Percentiles rank a stretch among this genome's conserved stretches.
phyloP scores from a whole-genome alignment of 2,329 filamentous ascomycete species.

The Fusarium luffae region DNA sequence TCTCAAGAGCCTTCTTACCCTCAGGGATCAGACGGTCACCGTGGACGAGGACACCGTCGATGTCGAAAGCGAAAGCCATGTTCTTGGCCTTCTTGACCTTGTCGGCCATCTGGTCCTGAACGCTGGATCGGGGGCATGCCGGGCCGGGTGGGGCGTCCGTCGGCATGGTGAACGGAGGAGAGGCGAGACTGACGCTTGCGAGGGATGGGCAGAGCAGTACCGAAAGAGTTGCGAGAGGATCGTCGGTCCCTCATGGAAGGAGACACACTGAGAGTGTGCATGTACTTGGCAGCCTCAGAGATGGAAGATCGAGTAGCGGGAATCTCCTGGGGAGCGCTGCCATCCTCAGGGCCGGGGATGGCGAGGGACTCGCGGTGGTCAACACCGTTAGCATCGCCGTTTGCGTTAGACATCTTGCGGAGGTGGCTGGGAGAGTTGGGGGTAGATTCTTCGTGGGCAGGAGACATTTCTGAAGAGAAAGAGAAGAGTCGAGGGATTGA shows the following conservation, averaged over 20 bases:
- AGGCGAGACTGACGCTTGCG: constrained; percentile 75
- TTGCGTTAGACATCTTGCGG: constrained; percentile 30
- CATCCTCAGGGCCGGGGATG: constrained; percentile 55
- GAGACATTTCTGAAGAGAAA: constrained; percentile 26
- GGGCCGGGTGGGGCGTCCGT: constrained; percentile 59
- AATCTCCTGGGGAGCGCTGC: constrained; percentile 71
- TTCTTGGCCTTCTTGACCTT: constrained; percentile 78
- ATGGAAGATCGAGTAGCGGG: constrained; percentile 75
- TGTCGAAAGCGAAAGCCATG: constrained; percentile 83
- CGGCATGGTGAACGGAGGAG: constrained; percentile 66
- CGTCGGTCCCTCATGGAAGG: constrained; percentile 76
- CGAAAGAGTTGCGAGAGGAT: constrained; percentile 80
- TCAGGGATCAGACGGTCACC: constrained; percentile 81
- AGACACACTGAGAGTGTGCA: constrained; percentile 76
- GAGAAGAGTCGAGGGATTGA: background rate
- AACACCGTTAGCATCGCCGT: constrained; percentile 18
- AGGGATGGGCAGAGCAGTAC: constrained; percentile 77
- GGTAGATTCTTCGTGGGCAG: constrained; percentile 64
- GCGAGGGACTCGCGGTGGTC: constrained; percentile 34
- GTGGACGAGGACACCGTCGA: constrained; percentile 90
- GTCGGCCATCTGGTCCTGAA: constrained; percentile 73
- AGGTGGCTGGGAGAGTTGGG: constrained; percentile 34
- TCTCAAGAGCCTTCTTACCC: constrained; percentile 75
- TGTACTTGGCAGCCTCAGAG: constrained; percentile 74
- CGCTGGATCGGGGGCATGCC: constrained; percentile 69